Evolutionary conservation across 2,329 filamentous ascomycete species (phyloP).

Genomic region (Penicillium sp.): DNA sequence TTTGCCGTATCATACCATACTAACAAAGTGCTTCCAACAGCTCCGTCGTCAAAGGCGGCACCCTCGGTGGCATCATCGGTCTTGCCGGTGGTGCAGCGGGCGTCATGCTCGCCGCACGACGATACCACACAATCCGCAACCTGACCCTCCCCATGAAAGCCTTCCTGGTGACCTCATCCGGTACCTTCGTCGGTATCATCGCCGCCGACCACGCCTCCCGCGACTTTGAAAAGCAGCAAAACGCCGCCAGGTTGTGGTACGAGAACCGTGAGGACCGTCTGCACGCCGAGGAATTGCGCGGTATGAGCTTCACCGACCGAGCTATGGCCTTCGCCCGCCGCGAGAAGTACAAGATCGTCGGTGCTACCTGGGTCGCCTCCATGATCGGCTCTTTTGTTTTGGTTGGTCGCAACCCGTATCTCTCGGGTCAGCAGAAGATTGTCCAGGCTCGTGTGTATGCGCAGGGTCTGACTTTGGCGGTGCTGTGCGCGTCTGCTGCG

Average conservation of each 20-base stretch:
- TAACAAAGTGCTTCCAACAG: conserved; percentile 36
- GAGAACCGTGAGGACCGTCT: conserved; percentile 62
- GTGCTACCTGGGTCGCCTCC: conserved; percentile 75
- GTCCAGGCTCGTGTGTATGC: conserved; percentile 95
- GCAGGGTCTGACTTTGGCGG: conserved; percentile 82
- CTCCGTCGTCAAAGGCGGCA: conserved; percentile 76
- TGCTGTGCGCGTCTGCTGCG: conserved; percentile 77
- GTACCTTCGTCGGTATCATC: conserved; percentile 86
- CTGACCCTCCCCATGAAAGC: conserved; percentile 88
- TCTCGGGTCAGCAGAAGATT: conserved; percentile 78
- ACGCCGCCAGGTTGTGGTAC: conserved; percentile 68
- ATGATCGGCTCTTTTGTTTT: conserved; percentile 74
- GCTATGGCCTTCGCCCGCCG: conserved; percentile 72
- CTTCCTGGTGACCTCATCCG: conserved; percentile 81
- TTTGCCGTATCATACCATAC: conserved; percentile 15
- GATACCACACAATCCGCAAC: conserved; percentile 75
- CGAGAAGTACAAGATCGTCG: conserved; percentile 86
- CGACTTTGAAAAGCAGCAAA: conserved; percentile 67
- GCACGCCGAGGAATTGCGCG: conserved; percentile 54
- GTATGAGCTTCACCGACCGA: conserved; percentile 61
- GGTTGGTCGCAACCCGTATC: conserved; percentile 74
- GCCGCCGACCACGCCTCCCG: conserved; percentile 76
- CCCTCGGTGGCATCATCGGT: conserved; percentile 70
- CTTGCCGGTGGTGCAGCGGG: conserved; percentile 66
- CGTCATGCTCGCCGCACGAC: conserved; percentile 66